These are phyloP conservation scores for Umbelopsis isabellina DNA, from an alignment of 192 early-diverging fungal genomes.

Conservation along the genomic window DNA sequence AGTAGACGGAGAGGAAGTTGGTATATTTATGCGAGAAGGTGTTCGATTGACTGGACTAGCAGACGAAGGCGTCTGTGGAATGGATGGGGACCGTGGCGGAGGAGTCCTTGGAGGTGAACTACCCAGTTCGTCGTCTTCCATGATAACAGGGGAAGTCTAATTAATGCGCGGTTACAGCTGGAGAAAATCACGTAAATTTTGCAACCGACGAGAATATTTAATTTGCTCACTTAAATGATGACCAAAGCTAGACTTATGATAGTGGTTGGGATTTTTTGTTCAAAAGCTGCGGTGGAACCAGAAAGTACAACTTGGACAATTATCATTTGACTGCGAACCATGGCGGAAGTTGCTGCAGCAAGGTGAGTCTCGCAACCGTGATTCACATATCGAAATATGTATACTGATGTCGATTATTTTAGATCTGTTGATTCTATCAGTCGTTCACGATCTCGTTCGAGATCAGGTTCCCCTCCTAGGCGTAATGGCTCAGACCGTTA, in stretches of 20 bases:
- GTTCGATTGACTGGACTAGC: conserved; percentile 10
- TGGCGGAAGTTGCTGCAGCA: conserved; percentile 17
- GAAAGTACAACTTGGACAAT: neutral
- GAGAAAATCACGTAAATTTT: neutral
- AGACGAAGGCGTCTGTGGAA: conserved; percentile 4
- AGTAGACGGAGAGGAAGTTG: neutral
- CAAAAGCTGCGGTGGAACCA: conserved; percentile 1
- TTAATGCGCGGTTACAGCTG: neutral
- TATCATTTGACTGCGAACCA: neutral
- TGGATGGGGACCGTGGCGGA: conserved; percentile 1
- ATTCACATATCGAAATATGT: neutral
- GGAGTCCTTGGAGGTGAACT: conserved; percentile 20
- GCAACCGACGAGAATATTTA: neutral
- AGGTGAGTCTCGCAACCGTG: neutral
- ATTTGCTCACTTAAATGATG: too few relatives aligned
- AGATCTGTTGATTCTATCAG: conserved; percentile 20
- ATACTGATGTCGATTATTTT: neutral
- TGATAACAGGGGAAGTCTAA: neutral
- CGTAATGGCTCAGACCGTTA: neutral
- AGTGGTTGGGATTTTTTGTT: conserved; percentile 3
- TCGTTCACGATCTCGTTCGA: conserved; percentile 32
- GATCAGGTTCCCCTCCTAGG: conserved; percentile 21
- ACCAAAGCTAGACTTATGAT: too few relatives aligned
- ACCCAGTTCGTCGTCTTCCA: neutral
- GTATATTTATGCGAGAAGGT: conserved; percentile 1